Evolutionary conservation across 163 green algal species (phyloP), one percentile per base, ranked within the genome.

Genomic region (Coccomyxa subellipsoidea): DNA sequence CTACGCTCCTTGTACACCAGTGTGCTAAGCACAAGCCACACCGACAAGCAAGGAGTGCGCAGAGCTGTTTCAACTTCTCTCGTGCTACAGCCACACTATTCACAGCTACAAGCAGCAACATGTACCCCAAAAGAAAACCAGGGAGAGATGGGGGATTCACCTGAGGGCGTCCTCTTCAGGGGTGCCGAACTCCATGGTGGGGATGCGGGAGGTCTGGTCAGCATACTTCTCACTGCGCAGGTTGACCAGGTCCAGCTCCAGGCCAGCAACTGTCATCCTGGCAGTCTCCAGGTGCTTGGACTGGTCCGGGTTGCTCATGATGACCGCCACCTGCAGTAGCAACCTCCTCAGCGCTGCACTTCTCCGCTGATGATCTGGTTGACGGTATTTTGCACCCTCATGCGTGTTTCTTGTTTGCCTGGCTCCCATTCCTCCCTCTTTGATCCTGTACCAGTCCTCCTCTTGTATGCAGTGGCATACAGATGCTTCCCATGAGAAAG

Each of bases 201-300:
- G 96, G 77, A 99, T 99, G 78, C 96, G 89, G 54, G 83, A 93
- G 8, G 72, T 77, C 66, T 94, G 88, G 23, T 94, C 85, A 0
- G 96, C 91, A 80, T 99, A 99, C 53, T 91, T 96, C 85, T 99
- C 96, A 12, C 85, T 93, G 25, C 96, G 89, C 79, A 99, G 90
- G 91, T 99, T 99, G 31, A 99, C 96, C 75, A 98, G 87, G 85
- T 98, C 95, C 25, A 98, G 89, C 90, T 92, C 95, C 8, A 95
- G 70, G 27, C 89, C 92, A n/a, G 88, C 85, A 59, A 93, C 79
- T 73, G 83, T 85, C 87, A 99, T 97, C 75, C 92, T 92, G 7
- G 96, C 96, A 25, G 96, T 99, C 88, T 99, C 97, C 80, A 99
- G 87, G 86, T 99, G 96, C 92, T 99, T 99, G 35, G 92, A 97